Evolutionary conservation across 352 stramenopile species (phyloP).

Genomic region (Phytophthora nicotianae): DNA sequence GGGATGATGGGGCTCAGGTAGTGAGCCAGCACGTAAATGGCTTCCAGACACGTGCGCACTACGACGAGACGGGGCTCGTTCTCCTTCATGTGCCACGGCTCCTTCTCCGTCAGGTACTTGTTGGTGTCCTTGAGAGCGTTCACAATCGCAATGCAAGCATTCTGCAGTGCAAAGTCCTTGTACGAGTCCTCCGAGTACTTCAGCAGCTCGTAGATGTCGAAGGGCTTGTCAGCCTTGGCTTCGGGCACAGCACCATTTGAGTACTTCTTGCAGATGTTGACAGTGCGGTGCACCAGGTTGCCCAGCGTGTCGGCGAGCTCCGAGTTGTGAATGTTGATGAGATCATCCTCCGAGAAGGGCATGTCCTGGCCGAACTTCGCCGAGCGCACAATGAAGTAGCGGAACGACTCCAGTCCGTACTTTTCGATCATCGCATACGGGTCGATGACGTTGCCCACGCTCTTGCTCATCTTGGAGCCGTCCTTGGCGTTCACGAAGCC

Average conservation of each 20-base stretch:
- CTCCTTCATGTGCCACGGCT: constrained; percentile 97
- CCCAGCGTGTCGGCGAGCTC: constrained; percentile 93
- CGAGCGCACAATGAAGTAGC: constrained; percentile 92
- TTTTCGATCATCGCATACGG: constrained; percentile 95
- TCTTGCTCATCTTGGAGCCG: constrained; percentile 99
- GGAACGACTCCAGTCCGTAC: constrained; percentile 96
- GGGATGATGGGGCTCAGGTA: constrained; percentile 96
- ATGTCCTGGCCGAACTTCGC: constrained; percentile 97
- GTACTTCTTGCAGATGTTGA: constrained; percentile 97
- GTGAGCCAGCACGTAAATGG: constrained; percentile 96
- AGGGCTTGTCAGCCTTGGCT: constrained; percentile 63
- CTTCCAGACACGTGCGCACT: constrained; percentile 96
- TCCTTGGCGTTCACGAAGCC: constrained; percentile 98
- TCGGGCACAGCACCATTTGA: constrained; percentile 86
- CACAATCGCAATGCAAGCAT: constrained; percentile 88
- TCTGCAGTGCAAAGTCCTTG: constrained; percentile 93
- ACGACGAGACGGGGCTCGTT: constrained; percentile 90
- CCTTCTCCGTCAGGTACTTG: constrained; percentile 97
- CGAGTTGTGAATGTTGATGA: constrained; percentile 98
- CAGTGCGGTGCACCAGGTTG: constrained; percentile 97
- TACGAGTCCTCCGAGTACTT: constrained; percentile 90
- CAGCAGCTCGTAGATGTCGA: constrained; percentile 88
- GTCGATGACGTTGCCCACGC: constrained; percentile 98
- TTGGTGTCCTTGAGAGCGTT: constrained; percentile 95
- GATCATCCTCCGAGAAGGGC: constrained; percentile 90